A percentile compares a stretch with the other conserved stretches of the same genome.
These are phyloP conservation scores for Nicotiana benthamiana DNA, from an alignment of 257 asterid genomes.

Conservation along the genomic window DNA sequence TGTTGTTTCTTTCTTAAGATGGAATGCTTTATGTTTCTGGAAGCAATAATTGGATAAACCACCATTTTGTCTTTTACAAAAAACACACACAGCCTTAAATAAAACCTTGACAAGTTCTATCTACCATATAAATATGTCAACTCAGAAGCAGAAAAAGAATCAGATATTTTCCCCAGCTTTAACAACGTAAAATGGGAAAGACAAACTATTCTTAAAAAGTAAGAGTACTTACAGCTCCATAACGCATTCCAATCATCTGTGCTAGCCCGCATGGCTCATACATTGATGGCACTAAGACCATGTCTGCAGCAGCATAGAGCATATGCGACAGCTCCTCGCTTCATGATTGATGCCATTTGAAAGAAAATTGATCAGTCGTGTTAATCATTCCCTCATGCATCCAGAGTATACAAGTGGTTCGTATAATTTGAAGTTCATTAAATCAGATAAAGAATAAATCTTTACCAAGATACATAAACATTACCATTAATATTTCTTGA, in stretches of 20 bases:
- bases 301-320: constrained; percentile 93
- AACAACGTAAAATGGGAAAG: neutral
- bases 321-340: constrained; percentile 93
- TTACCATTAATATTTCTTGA: neutral
- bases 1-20: neutral
- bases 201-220: neutral
- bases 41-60: constrained; percentile 7
- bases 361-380: neutral
- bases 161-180: neutral
- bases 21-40: neutral
- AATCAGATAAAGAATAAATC: neutral
- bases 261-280: constrained; percentile 94
- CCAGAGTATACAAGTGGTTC: neutral
- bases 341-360: constrained; percentile 20
- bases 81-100: neutral
- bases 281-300: constrained; percentile 88
- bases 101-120: neutral
- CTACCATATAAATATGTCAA: neutral
- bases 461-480: neutral
- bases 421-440: neutral
- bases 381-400: neutral
- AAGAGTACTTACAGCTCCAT: constrained; percentile 62
- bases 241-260: constrained; percentile 94
- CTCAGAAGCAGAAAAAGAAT: neutral
- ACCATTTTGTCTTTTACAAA: neutral